Conservation (phyloP, 2,329 filamentous ascomycete genomes). For the Gaeumannomyces sp. region DNA sequence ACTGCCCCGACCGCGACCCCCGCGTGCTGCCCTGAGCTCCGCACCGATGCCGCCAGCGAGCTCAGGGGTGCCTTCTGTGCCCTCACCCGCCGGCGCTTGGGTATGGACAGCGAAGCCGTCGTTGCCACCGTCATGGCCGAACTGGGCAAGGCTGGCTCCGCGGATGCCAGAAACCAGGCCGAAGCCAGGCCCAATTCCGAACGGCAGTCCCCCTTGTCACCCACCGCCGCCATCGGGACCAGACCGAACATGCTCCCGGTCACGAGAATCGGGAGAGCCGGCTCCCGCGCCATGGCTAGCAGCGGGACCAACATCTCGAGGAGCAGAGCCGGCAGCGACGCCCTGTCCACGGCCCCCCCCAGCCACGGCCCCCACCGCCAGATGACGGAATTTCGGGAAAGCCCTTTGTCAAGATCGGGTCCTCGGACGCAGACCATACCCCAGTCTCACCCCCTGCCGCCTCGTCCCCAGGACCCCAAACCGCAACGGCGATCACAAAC, state of each 20-base stretch:
- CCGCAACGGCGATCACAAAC: not conserved
- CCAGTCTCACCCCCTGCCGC: not conserved
- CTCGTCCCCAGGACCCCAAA: constrained; percentile 7
- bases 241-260: constrained; percentile 2
- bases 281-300: not conserved
- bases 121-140: constrained; percentile 38
- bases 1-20: constrained; percentile 20
- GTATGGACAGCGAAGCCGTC: constrained; percentile 38
- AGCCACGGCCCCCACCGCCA: constrained; percentile 21
- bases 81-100: constrained; percentile 34
- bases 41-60: constrained; percentile 39
- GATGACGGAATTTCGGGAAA: constrained; percentile 50
- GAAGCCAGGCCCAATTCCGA: not conserved
- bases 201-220: not conserved
- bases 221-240: not conserved
- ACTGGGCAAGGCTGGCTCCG: constrained; percentile 11
- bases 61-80: constrained; percentile 45
- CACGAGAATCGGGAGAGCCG: constrained; percentile 3
- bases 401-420: constrained; percentile 44
- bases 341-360: not conserved
- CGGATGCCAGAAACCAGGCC: not conserved
- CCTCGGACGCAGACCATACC: constrained; percentile 21
- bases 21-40: constrained; percentile 44
- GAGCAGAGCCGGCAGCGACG: constrained; percentile 5
- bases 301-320: not conserved